Base-by-base conservation (phyloP, 2,329 filamentous ascomycete genomes). In the Bipolaris victoriae region DNA sequence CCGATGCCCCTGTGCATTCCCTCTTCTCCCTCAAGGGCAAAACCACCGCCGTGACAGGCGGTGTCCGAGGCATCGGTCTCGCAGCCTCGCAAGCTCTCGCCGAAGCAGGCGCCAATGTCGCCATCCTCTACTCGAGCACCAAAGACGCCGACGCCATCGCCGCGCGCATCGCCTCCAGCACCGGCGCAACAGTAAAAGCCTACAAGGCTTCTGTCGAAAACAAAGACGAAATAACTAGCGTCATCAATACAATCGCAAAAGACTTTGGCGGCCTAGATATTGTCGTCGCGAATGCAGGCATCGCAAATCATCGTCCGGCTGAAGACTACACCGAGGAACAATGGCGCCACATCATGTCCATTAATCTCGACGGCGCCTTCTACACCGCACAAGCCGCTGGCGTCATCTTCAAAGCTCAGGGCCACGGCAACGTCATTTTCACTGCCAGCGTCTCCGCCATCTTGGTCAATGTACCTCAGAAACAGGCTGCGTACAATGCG, bases 401-500 rank as follows among this genome's bases (percentile, higher is more conserved):
- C 6, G 67, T 72, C 22, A 65, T 75, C 49, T 92, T 93, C 88
- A 92, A 92, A 78, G 80, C 82, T 16, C 84, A 86, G 52, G 83
- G 84, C 69, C 86, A 87, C n/a, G 90, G 90, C 39, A 89, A 86
- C 69, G 89, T 93, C 72, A 84, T 93, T 71, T 85, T 92, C 63
- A 87, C 92, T 46, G 89, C 89, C 37, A 91, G 88, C 69, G 92
- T 81, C 63, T 78, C 76, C 22, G 79, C 78, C 22, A 68, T 67
- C 22, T 68, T 80, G 26, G 79, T 81, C 65, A 80, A 80, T 67
- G 79, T 77, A 54, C 79, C 90, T 7, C 90, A 93, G 79, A 88
- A 91, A 80, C 90, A 93, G 80, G 87, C 83, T 40, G 91, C 88
- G 78, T 93, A 93, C 84, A 93, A 93, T 73, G 89, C 89, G 20